Conservation (phyloP, 2,329 filamentous ascomycete genomes). For the Talaromyces sp. region DNA sequence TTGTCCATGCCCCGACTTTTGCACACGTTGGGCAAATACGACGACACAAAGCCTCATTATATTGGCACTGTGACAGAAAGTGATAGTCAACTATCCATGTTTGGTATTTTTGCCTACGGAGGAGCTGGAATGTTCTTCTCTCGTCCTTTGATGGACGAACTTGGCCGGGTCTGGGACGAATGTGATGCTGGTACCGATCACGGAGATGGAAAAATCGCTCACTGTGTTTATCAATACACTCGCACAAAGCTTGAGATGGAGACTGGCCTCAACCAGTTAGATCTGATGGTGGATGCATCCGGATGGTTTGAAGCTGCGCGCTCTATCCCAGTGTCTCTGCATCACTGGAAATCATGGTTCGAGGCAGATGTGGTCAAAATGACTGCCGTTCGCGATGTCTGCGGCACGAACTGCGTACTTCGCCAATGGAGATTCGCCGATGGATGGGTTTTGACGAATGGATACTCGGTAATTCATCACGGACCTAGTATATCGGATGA, state of each 20-base stretch:
- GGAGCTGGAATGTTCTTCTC: constrained; percentile 58
- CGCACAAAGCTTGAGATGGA: constrained; percentile 51
- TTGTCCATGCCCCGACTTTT: constrained; percentile 50
- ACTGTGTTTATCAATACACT: constrained; percentile 55
- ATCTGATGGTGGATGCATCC: constrained; percentile 50
- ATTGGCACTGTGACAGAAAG: constrained; percentile 57
- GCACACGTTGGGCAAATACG: constrained; percentile 44
- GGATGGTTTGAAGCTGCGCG: constrained; percentile 58
- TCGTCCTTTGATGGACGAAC: constrained; percentile 46
- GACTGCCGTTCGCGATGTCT: constrained; percentile 47
- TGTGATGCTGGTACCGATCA: constrained; percentile 46
- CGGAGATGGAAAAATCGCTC: constrained; percentile 54
- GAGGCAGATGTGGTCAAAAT: constrained; percentile 47
- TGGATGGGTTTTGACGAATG: constrained; percentile 52
- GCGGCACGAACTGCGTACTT: constrained; percentile 53
- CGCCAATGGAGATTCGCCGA: constrained; percentile 50
- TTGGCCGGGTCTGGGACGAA: constrained; percentile 45
- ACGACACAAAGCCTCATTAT: constrained; percentile 49
- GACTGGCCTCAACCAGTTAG: constrained; percentile 54
- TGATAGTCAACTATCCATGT: constrained; percentile 46
- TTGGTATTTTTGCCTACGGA: constrained; percentile 57
- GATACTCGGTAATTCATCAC: constrained; percentile 54
- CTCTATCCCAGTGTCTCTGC: constrained; percentile 50
- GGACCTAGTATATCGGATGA: constrained; percentile 39
- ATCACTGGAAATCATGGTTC: constrained; percentile 63